Conservation (phyloP, 495 filamentous ascomycete species). For the Niebla homalea region DNA sequence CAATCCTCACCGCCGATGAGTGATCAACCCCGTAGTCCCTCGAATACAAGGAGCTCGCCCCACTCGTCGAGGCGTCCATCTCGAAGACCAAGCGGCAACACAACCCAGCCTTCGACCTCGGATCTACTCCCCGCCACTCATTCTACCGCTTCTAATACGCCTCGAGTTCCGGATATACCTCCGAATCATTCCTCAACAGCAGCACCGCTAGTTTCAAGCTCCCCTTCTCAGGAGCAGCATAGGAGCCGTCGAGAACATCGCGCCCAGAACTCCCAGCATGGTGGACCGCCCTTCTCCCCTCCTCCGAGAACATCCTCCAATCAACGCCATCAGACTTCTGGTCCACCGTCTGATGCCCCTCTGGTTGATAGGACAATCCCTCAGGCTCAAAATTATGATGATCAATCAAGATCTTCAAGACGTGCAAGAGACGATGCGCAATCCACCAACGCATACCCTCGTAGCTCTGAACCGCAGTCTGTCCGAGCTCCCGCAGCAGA, state of each 20-base stretch:
- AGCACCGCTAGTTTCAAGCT: slow-evolving; percentile 21
- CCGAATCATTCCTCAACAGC: slow-evolving; percentile 26
- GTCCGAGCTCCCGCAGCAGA: slow-evolving; percentile 27
- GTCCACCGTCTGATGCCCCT: slow-evolving; percentile 10
- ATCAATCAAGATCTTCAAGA: slow-evolving; percentile 10
- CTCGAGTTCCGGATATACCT: slow-evolving; percentile 27
- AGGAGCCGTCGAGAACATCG: slow-evolving; percentile 22
- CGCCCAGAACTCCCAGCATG: slow-evolving; percentile 17
- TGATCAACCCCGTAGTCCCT: slow-evolving; percentile 19
- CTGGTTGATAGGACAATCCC: slow-evolving; percentile 11
- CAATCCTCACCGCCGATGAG: slow-evolving; percentile 23
- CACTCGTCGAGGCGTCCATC: slow-evolving; percentile 34
- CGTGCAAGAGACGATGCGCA: not conserved
- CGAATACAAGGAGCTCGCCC: slow-evolving; percentile 24
- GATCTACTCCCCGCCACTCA: slow-evolving; percentile 1
- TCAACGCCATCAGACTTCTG: slow-evolving; percentile 18
- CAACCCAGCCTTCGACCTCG: slow-evolving; percentile 22
- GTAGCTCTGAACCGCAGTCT: slow-evolving; percentile 8
- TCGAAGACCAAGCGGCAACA: slow-evolving; percentile 40
- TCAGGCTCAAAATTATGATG: slow-evolving; percentile 13
- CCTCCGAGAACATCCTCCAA: slow-evolving; percentile 50
- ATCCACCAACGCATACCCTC: not conserved
- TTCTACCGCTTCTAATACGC: slow-evolving; percentile 32
- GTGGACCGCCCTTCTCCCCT: slow-evolving; percentile 36
- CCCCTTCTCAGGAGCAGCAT: slow-evolving; percentile 25